Evolutionary conservation across 257 asterid genomes (phyloP).

Genomic region (Fraxinus quadrangulata): DNA sequence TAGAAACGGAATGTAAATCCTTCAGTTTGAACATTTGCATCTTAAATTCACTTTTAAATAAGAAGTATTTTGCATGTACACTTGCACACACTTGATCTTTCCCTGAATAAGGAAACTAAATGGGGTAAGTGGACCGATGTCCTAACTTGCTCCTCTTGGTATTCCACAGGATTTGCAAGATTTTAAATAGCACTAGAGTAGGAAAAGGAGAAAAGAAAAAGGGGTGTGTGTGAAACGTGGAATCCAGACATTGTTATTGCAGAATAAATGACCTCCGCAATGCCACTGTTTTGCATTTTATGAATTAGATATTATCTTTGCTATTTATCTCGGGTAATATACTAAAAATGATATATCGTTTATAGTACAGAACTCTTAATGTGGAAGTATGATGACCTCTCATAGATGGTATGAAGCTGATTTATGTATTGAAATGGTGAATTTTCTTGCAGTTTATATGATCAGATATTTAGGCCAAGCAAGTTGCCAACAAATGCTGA

Average conservation of each 20-base stretch:
- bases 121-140: neutral
- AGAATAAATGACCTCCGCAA: neutral
- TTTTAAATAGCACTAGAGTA: neutral
- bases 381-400: slow-evolving; percentile 1
- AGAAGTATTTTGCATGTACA: neutral
- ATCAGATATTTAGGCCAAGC: slow-evolving; percentile 84
- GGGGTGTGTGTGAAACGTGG: neutral
- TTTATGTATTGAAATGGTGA: slow-evolving; percentile 24
- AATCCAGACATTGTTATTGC: neutral
- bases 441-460: slow-evolving; percentile 67
- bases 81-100: neutral
- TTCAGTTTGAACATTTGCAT: neutral
- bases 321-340: neutral
- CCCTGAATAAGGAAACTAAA: neutral
- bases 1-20: neutral
- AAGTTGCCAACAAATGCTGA: slow-evolving; percentile 74
- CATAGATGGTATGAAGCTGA: neutral
- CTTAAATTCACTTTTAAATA: neutral
- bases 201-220: neutral
- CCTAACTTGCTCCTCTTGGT: neutral
- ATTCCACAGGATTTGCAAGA: neutral
- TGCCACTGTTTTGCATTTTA: neutral
- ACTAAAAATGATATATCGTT: neutral
- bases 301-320: neutral
- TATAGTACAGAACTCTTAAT: neutral